Conservation (phyloP, 2,329 filamentous ascomycete genomes). For the Elsinoe batatas region DNA sequence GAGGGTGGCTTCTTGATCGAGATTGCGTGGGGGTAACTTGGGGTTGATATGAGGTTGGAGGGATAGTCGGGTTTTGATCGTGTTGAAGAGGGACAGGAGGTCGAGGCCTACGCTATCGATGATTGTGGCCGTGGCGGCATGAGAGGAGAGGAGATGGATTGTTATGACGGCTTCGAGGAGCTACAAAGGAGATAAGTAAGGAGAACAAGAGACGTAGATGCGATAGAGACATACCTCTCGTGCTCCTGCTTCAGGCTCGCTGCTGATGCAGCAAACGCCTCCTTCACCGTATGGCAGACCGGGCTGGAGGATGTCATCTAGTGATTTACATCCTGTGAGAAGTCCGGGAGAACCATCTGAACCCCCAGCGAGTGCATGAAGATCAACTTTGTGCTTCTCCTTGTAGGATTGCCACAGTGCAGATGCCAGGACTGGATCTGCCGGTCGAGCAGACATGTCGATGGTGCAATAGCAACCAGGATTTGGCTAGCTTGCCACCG, state of each 20-base stretch:
- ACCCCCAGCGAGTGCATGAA: slow-evolving; percentile 5
- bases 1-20: slow-evolving; percentile 17
- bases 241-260: slow-evolving; percentile 21
- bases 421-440: slow-evolving; percentile 20
- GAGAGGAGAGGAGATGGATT: slow-evolving; percentile 28
- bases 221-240: slow-evolving; percentile 15
- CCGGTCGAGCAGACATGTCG: slow-evolving; percentile 4
- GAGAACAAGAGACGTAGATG: background rate
- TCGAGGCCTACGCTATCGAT: slow-evolving; percentile 41
- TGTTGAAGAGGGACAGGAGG: slow-evolving; percentile 30
- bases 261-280: slow-evolving; percentile 28
- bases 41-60: background rate
- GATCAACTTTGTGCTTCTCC: slow-evolving; percentile 1
- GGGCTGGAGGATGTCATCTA: slow-evolving; percentile 31
- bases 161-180: slow-evolving; percentile 30
- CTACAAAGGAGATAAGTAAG: slow-evolving; percentile 17
- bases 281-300: slow-evolving; percentile 29
- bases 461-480: background rate
- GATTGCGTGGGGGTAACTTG: slow-evolving; percentile 10
- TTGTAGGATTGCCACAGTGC: slow-evolving; percentile 8
- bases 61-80: slow-evolving; percentile 12
- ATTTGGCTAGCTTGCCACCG: background rate
- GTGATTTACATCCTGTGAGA: slow-evolving; percentile 20
- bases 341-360: slow-evolving; percentile 14
- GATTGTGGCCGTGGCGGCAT: slow-evolving; percentile 29